Base-by-base conservation (phyloP, 2,329 filamentous ascomycete genomes). In the Neoscytalidium dimidiatum region DNA sequence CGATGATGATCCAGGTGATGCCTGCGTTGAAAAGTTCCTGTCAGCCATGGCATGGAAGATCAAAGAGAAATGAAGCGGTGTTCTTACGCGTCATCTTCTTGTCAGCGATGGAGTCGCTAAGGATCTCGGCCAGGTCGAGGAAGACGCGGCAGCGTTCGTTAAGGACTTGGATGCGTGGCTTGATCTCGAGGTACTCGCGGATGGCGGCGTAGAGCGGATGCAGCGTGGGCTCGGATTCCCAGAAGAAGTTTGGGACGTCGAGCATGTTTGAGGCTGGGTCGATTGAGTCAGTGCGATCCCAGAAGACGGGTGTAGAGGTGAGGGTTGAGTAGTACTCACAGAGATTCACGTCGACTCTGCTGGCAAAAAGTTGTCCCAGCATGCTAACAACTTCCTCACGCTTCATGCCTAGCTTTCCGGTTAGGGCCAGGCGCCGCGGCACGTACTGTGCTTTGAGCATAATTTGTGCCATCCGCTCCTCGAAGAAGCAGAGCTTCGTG, bases 1-100 rank as follows among this genome's bases (percentile, higher is more conserved):
- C 85, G 72, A 99, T 99, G 77, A 98, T 90, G 77, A 99, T 98
- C 94, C 94, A 98, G 0, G 95, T 99, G 75, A 97, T 96, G 69
- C 86, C 81, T 82, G 52, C 21, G 26, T 14, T 9, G 13, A 7
- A 14, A 1, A 1, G 3, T 8, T 33, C 61, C 19, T 23, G 26
- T 26, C 7, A 19, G 13, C n/a, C 2, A 21, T 28, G 33, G 9
- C 1, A 21, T 11, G n/a, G n/a, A n/a, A n/a, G n/a, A n/a, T n/a
- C n/a, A n/a, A n/a, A n/a, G n/a, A n/a, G n/a, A n/a, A n/a, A n/a
- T n/a, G n/a, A 17, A 41, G n/a, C 9, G 13, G 38, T 11, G 9
- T 17, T 5, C 78, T 67, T 79, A 80, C 85, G 85, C 70, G 92
- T 97, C 91, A 97, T 98, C 77, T 97, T 97, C 69, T 92, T 90